Percentiles rank a stretch among this genome's conserved stretches.
These are phyloP conservation scores for Stramenopiles sp. DNA, from an alignment of 352 stramenopile species.

Conservation along the genomic window DNA sequence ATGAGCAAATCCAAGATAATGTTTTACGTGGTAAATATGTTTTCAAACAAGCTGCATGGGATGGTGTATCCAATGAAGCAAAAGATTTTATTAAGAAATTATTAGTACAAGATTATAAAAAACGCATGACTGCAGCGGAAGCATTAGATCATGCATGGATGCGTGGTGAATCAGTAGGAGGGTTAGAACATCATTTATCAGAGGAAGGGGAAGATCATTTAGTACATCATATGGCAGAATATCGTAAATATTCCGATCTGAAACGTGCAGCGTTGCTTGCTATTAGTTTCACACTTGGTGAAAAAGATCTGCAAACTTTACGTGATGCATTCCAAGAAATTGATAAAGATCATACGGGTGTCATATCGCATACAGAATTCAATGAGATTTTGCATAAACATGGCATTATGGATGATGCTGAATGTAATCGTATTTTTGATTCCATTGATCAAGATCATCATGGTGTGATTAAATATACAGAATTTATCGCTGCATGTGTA, in stretches of 20 bases:
- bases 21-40: background rate
- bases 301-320: background rate
- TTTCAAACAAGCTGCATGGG: background rate
- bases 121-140: background rate
- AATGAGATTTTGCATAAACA: background rate
- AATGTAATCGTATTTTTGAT: conserved; percentile 1
- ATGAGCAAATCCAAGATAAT: background rate
- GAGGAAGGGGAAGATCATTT: background rate
- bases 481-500: background rate
- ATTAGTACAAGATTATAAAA: background rate
- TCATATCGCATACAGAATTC: background rate
- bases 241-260: background rate
- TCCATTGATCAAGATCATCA: background rate
- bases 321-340: background rate
- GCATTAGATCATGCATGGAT: background rate
- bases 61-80: background rate
- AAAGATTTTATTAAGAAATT: conserved; percentile 8
- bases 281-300: background rate
- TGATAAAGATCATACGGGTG: background rate
- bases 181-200: background rate
- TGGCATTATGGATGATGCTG: background rate
- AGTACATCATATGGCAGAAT: background rate
- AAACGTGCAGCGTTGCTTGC: background rate
- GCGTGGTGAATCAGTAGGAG: background rate
- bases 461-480: background rate